Evolutionary conservation across 2,329 filamentous ascomycete genomes (phyloP), one percentile per base, ranked within the genome.

Genomic region (Coccinonectria pachysandricola): DNA sequence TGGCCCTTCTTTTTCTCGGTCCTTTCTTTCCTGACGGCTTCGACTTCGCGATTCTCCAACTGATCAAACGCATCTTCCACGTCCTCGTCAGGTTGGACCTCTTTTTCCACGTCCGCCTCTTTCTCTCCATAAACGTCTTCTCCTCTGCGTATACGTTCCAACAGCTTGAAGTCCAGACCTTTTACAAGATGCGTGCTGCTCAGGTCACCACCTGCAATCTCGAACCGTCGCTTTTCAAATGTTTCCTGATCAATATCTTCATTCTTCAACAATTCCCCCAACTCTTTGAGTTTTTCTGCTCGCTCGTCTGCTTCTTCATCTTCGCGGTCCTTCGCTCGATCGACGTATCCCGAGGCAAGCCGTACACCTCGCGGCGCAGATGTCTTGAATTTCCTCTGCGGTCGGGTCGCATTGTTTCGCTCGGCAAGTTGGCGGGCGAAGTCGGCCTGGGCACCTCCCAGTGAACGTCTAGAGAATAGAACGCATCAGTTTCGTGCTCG

Each of bases 391-490:
- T 79, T 85, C 57, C 85, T 92, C 6, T 69, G 54, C 1, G 70
- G 65, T 26, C 71, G 66, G 11, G 42, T 31, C 40, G 60, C 41
- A 53, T 69, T 60, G 47, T 71, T 75, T 35, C 77, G 71, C 44
- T 92, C 84, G 19, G 83, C 79, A 16, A 93, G 67, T 53, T 95
- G 88, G 41, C 77, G 79, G 12, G 82, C 79, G 53, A 95, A 95
- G 30, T 91, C 79, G 28, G 70, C 60, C 27, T 70, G 67, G 4
- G 45, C 33, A n/a, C 46, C 45, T 8, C 45, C 52, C 12, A 86
- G 65, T 13, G 79, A 74, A 26, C 84, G 80, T 9, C 78, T 82
- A 31, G n/a, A n/a, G n/a, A n/a, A n/a, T n/a, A n/a, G n/a, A n/a
- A n/a, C n/a, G n/a, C n/a, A n/a, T n/a, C n/a, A n/a, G n/a, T n/a